Evolutionary conservation across 1,284 basidiomycete species (phyloP).

Genomic region (Fomitopsis betulina): DNA sequence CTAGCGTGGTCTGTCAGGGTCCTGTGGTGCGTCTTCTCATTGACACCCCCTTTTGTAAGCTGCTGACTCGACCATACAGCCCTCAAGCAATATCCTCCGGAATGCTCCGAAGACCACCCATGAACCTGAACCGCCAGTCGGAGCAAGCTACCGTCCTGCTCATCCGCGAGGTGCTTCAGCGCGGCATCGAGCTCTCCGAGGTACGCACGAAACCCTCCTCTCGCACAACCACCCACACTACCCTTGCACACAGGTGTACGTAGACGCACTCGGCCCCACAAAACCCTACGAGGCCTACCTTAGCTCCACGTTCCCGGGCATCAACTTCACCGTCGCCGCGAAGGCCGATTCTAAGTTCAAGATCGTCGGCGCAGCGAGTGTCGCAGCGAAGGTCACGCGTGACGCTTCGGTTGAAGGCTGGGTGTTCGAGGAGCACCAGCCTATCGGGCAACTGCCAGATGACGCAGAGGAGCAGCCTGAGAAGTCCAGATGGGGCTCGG

Average conservation of each 20-base stretch:
- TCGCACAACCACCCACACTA: not conserved
- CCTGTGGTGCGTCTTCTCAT: constrained; percentile 46
- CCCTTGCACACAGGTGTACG: constrained; percentile 68
- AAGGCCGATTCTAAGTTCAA: constrained; percentile 97
- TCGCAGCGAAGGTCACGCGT: constrained; percentile 94
- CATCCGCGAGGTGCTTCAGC: constrained; percentile 79
- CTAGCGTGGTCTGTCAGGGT: constrained; percentile 85
- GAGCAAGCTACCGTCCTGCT: constrained; percentile 89
- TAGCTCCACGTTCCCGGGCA: constrained; percentile 74
- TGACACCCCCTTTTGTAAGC: not conserved
- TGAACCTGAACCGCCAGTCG: constrained; percentile 91
- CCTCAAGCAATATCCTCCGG: constrained; percentile 90
- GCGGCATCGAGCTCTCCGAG: constrained; percentile 81
- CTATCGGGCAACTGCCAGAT: constrained; percentile 14
- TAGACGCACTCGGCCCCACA: constrained; percentile 92
- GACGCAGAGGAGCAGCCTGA: constrained; percentile 2
- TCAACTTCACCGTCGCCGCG: constrained; percentile 84
- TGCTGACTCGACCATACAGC: constrained; percentile 32
- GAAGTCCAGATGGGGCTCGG: constrained; percentile 32
- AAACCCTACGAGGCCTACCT: constrained; percentile 82
- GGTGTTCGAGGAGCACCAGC: constrained; percentile 61
- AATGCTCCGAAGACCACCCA: constrained; percentile 83
- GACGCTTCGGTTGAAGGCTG: constrained; percentile 89
- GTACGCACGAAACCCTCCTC: constrained; percentile 32
- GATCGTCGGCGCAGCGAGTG: constrained; percentile 94